phyloP scores from a whole-genome alignment of 139 green algal genomes.

The Micractinium conductrix region DNA sequence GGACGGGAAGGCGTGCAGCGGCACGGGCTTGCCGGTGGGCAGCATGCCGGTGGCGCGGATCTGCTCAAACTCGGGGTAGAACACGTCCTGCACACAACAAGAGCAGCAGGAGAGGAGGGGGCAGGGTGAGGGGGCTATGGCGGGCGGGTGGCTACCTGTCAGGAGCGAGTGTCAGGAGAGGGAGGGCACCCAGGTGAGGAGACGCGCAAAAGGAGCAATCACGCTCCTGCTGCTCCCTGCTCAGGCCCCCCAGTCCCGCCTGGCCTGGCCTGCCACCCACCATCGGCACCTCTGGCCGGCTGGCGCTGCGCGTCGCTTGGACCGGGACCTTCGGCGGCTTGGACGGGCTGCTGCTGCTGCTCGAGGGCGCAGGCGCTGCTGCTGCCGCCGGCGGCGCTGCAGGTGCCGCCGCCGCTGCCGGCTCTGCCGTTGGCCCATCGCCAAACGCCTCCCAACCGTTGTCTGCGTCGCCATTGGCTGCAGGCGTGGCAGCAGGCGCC shows the following conservation, averaged over 20 bases:
- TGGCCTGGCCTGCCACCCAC: neutral
- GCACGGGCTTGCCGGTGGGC: constrained; percentile 40
- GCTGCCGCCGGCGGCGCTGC: neutral
- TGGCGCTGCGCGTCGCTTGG: neutral
- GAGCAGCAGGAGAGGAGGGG: neutral
- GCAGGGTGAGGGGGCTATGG: no score
- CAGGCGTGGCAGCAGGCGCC: neutral
- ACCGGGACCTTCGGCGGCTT: no score
- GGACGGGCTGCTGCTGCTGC: neutral
- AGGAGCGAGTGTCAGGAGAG: neutral
- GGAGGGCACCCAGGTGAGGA: neutral
- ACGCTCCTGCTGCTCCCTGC: no score
- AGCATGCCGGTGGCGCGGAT: constrained; percentile 49
- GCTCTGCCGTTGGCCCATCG: neutral
- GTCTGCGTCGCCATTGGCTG: neutral
- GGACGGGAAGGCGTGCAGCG: neutral
- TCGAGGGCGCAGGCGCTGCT: neutral
- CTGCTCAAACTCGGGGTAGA: constrained; percentile 50
- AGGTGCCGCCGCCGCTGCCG: neutral
- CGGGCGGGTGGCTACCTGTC: no score
- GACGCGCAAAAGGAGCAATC: no score
- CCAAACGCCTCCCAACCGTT: constrained; percentile 31
- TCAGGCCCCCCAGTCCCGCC: no score
- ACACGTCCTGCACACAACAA: constrained; percentile 28
- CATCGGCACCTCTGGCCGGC: constrained; percentile 28